Evolutionary conservation across 2,329 filamentous ascomycete species (phyloP).

Genomic region (Ceratocystis cacaofunesta): DNA sequence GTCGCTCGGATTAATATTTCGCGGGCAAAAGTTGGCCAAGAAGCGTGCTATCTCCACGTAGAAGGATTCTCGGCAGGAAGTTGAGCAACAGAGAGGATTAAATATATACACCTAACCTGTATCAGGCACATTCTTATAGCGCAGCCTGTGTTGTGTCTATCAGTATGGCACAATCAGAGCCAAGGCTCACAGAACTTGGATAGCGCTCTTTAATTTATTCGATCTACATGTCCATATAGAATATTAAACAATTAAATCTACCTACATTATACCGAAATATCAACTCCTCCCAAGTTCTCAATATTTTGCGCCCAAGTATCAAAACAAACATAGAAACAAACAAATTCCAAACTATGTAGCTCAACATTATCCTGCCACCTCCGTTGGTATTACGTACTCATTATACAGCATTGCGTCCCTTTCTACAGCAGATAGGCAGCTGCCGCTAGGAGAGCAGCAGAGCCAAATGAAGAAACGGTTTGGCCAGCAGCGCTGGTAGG

Average conservation of each 20-base stretch:
- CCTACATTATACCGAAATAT: neutral
- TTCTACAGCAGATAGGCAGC: constrained; percentile 15
- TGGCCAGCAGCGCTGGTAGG: constrained; percentile 12
- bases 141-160: neutral
- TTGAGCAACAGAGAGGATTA: neutral
- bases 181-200: constrained; percentile 12
- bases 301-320: neutral
- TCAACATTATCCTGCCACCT: neutral
- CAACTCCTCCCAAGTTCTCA: neutral
- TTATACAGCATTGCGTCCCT: neutral
- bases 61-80: constrained; percentile 14
- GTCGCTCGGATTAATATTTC: constrained; percentile 28
- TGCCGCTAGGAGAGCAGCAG: constrained; percentile 14
- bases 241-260: neutral
- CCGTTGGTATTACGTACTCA: neutral
- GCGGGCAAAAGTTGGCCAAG: constrained; percentile 3
- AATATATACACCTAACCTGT: neutral
- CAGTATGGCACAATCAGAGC: neutral
- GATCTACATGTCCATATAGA: neutral
- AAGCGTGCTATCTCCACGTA: constrained; percentile 14
- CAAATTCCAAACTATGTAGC: neutral
- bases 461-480: constrained; percentile 9
- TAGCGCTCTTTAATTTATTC: neutral
- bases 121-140: neutral
- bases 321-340: neutral